Conservation (phyloP, 495 filamentous ascomycete species). For the Penicillium coffeae region DNA sequence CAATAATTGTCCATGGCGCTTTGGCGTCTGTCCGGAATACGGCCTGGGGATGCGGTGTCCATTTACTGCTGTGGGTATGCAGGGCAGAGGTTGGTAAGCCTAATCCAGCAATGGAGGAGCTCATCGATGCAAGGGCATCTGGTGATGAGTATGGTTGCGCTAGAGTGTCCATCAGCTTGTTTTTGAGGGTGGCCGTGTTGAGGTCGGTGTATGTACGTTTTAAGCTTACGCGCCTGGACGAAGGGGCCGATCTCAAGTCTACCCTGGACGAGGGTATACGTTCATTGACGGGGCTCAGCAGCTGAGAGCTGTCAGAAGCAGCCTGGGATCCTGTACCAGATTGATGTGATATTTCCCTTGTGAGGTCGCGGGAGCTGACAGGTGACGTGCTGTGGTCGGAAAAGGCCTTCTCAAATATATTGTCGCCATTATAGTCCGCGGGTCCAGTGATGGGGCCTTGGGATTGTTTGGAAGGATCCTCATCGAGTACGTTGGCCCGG, state of each 20-base stretch:
- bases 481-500: slow-evolving; percentile 68
- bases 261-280: slow-evolving; percentile 30
- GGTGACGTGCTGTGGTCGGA: slow-evolving; percentile 35
- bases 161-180: slow-evolving; percentile 82
- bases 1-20: slow-evolving; percentile 89
- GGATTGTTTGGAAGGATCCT: slow-evolving; percentile 41
- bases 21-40: slow-evolving; percentile 91
- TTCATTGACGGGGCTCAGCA: slow-evolving; percentile 31
- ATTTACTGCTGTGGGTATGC: slow-evolving; percentile 84
- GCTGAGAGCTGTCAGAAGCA: slow-evolving; percentile 19
- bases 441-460: slow-evolving; percentile 73
- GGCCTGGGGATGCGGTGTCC: slow-evolving; percentile 86
- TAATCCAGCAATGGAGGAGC: slow-evolving; percentile 31
- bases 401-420: slow-evolving; percentile 80
- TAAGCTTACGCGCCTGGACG: slow-evolving; percentile 64
- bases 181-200: slow-evolving; percentile 63
- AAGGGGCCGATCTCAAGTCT: slow-evolving; percentile 33
- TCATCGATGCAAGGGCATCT: slow-evolving; percentile 46
- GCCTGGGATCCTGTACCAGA: slow-evolving; percentile 13
- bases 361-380: slow-evolving; percentile 16
- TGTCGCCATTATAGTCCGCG: slow-evolving; percentile 59
- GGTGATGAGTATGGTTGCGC: slow-evolving; percentile 71
- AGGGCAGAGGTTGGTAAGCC: slow-evolving; percentile 49
- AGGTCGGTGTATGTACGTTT: slow-evolving; percentile 88
- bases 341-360: slow-evolving; percentile 8